A percentile compares a stretch with the other conserved stretches of the same genome.
These are phyloP conservation scores for Austroboletus novae-zelandiae DNA, from an alignment of 1,284 basidiomycete genomes.

Conservation along the genomic window DNA sequence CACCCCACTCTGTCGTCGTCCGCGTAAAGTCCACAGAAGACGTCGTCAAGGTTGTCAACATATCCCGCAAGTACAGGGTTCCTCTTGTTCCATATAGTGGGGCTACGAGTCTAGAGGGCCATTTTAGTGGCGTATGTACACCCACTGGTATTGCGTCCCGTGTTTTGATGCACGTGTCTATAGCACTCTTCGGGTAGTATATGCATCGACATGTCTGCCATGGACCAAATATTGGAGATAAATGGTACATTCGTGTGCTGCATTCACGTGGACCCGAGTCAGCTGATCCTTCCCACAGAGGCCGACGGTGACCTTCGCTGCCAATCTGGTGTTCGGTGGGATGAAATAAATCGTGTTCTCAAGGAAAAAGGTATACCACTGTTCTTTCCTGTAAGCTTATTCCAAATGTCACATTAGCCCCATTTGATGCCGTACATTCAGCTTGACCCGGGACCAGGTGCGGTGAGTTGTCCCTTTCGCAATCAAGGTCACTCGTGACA, in stretches of 20 bases:
- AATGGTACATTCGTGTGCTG: conserved; percentile 34
- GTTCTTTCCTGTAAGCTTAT: conserved; percentile 63
- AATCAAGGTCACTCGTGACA: conserved; percentile 7
- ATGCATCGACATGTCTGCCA: conserved; percentile 62
- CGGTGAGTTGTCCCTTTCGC: conserved; percentile 34
- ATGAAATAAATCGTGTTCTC: conserved; percentile 79
- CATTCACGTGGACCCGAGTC: background rate
- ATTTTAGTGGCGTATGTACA: conserved; percentile 40
- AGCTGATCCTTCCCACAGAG: conserved; percentile 32
- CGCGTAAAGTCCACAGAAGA: conserved; percentile 50
- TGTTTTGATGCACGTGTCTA: background rate
- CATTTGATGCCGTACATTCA: conserved; percentile 16
- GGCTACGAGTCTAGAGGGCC: conserved; percentile 57
- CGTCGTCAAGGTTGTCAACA: conserved; percentile 55
- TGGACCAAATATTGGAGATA: conserved; percentile 61
- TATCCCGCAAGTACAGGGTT: conserved; percentile 54
- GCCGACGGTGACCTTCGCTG: conserved; percentile 72
- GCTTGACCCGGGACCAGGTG: conserved; percentile 55
- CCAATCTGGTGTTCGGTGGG: conserved; percentile 85
- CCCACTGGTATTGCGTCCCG: background rate
- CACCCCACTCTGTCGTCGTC: conserved; percentile 66
- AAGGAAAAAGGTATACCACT: conserved; percentile 65
- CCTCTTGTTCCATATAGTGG: conserved; percentile 59
- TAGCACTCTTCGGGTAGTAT: conserved; percentile 57
- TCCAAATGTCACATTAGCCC: background rate